These are phyloP conservation scores for Logfia minima DNA, from an alignment of 129 eudicot species.

Conservation along the genomic window DNA sequence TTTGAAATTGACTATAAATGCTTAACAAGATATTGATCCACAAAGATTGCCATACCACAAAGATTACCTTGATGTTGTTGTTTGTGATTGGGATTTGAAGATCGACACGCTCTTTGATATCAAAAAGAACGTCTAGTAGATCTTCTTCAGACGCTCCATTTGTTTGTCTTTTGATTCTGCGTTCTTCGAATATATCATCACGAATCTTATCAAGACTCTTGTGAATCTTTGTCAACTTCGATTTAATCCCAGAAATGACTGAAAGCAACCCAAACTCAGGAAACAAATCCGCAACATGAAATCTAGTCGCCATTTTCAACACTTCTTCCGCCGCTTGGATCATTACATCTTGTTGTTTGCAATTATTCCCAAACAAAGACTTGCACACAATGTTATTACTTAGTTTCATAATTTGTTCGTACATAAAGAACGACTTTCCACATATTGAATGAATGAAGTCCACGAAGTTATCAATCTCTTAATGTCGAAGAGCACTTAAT, in stretches of 20 bases:
- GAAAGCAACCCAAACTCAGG: constrained; percentile 8
- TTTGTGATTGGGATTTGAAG: constrained; percentile 13
- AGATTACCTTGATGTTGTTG: constrained; percentile 22
- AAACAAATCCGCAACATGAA: constrained; percentile 15
- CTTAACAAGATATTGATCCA: background rate
- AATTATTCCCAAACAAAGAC: constrained; percentile 6
- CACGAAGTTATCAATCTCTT: background rate
- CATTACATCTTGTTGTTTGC: constrained; percentile 16
- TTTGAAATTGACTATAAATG: too few species aligned
- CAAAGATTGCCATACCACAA: constrained; percentile 7
- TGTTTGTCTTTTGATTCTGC: background rate
- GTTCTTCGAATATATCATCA: constrained; percentile 23
- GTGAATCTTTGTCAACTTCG: constrained; percentile 18
- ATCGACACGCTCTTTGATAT: constrained; percentile 15
- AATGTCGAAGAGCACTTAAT: background rate
- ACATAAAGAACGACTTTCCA: background rate
- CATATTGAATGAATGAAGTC: background rate
- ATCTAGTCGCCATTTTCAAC: background rate
- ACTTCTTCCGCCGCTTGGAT: constrained; percentile 3
- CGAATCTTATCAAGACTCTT: constrained; percentile 17
- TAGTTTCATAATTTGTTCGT: background rate
- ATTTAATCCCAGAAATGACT: constrained; percentile 1
- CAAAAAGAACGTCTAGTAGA: constrained; percentile 22
- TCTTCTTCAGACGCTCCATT: background rate
- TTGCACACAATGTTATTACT: constrained; percentile 7